These are phyloP conservation scores for Annulohypoxylon nitens DNA, from an alignment of 495 filamentous ascomycete species.

Conservation along the genomic window DNA sequence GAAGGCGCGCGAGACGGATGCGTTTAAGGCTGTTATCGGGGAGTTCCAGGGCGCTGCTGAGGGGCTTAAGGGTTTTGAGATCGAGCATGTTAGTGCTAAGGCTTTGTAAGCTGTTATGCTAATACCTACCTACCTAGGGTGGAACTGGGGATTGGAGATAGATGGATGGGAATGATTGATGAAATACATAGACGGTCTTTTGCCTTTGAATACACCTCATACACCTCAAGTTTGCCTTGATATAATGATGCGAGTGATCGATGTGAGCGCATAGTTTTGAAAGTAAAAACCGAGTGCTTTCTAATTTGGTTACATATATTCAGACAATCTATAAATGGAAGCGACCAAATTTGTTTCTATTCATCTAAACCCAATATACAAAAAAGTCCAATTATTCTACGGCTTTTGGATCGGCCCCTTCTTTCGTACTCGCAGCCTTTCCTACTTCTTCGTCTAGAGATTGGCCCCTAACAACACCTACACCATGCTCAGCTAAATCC, in stretches of 20 bases:
- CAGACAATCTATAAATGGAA: background rate
- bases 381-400: conserved; percentile 5
- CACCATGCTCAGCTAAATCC: conserved; percentile 50
- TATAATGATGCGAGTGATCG: background rate
- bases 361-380: conserved; percentile 10
- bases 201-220: background rate
- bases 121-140: too few species aligned
- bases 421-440: conserved; percentile 34
- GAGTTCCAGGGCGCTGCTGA: conserved; percentile 18
- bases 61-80: conserved; percentile 34
- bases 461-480: conserved; percentile 45
- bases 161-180: conserved; percentile 19
- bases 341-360: conserved; percentile 13
- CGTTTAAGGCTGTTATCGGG: conserved; percentile 1
- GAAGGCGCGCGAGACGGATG: conserved; percentile 18
- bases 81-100: conserved; percentile 25
- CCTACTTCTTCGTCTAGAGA: conserved; percentile 43
- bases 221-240: background rate
- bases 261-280: background rate
- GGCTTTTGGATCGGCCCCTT: conserved; percentile 21
- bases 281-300: background rate
- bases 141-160: background rate
- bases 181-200: conserved; percentile 22
- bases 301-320: background rate
- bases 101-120: conserved; percentile 5